A percentile compares a stretch with the other conserved stretches of the same genome.
Conservation (phyloP, 2,329 filamentous ascomycete species). For the Fusarium pseudonygamai region DNA sequence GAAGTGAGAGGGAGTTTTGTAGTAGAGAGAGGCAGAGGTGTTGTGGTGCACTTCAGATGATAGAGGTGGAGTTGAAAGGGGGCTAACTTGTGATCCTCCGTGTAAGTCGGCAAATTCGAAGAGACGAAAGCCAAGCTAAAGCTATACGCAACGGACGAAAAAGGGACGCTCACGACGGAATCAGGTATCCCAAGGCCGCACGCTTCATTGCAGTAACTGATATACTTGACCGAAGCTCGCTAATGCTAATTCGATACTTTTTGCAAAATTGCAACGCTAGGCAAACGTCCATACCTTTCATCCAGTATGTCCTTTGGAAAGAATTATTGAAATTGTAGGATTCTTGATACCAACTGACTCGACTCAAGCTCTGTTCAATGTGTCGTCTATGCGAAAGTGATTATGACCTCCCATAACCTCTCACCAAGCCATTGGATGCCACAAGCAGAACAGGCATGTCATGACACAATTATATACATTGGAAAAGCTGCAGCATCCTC, state of each 20-base stretch:
- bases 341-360: conserved; percentile 12
- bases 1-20: background rate
- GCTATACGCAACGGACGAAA: background rate
- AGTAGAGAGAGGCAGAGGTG: background rate
- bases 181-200: background rate
- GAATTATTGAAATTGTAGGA: background rate
- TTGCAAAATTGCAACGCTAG: background rate
- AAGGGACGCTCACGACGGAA: background rate
- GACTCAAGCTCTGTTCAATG: conserved; percentile 27
- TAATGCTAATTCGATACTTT: background rate
- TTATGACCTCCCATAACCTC: conserved; percentile 8
- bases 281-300: background rate
- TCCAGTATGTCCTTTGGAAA: background rate
- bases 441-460: conserved; percentile 2
- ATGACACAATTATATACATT: conserved; percentile 9
- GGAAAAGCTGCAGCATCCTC: conserved; percentile 16
- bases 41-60: conserved; percentile 1
- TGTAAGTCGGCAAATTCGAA: conserved; percentile 14
- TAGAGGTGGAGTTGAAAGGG: conserved; percentile 5
- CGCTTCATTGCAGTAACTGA: background rate
- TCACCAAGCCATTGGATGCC: conserved; percentile 4
- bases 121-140: background rate
- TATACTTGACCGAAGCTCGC: background rate
- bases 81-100: background rate
- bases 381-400: conserved; percentile 6